Evolutionary conservation across 2,329 filamentous ascomycete genomes (phyloP), one percentile per base, ranked within the genome.

Genomic region (Mycosphaerelloides madeirae): DNA sequence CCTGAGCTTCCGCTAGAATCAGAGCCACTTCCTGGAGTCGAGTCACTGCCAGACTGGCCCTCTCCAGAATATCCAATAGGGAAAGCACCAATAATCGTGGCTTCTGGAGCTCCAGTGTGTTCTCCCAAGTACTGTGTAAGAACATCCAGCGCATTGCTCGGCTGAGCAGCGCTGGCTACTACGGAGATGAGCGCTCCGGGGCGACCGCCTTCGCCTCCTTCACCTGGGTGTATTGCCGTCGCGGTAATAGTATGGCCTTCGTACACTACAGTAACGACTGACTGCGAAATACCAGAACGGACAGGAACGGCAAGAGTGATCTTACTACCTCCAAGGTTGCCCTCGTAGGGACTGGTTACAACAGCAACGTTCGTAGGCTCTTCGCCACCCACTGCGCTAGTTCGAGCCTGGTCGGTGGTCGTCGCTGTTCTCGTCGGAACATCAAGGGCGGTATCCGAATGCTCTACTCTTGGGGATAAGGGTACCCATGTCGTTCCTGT

Each of bases 391-490:
- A 25, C 22, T 5, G 22, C 22, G 9, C 22, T 25, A 9, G 22
- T 25, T 25, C 22, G 22, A 25, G 28, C 31, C 9, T 29, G 18
- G n/a, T 20, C 19, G n/a, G 19, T 25, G 12, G 35, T 38, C 16
- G 9, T 25, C 18, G 36, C 18, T 9, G 41, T 44, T n/a, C 35
- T 51, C 9, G 52, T 48, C 8, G 55, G 57, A 6, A 54, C 43
- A 18, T 51, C 49, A 19, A 57, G 46, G 20, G 40, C 47, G 16
- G 41, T 52, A 8, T 47, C 50, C 9, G 56, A 54, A n/a, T 48
- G 41, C 31, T 61, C 59, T 13, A 59, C 43, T 16, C 56, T 57
- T 6, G 53, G 52, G 9, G 58, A 47, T 20, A 58, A 41, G 1
- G 52, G 50, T 2, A 46, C 43, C 47, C 48, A 53, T 6, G 41